Evolutionary conservation across 2,329 filamentous ascomycete genomes (phyloP).

Genomic region (Aspergillus ochraceus): DNA sequence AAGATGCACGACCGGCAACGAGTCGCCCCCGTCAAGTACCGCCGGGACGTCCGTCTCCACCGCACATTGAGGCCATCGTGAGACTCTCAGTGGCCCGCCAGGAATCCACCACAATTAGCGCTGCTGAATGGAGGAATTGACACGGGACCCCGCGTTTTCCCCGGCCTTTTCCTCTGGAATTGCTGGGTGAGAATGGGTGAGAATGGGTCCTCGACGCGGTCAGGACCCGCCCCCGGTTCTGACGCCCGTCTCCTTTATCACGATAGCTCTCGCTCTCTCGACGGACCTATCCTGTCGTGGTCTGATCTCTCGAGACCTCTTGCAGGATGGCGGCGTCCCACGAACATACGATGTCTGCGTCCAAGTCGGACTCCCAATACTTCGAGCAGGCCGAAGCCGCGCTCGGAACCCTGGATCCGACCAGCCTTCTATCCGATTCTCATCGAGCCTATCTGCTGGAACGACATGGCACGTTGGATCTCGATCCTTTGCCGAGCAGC

Average conservation of each 20-base stretch:
- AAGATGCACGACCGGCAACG: not conserved
- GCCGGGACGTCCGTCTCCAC: not conserved
- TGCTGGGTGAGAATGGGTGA: too few relatives aligned
- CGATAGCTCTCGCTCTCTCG: not conserved
- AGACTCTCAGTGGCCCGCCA: not conserved
- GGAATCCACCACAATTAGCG: not conserved
- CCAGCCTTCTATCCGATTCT: not conserved
- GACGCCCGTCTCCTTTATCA: not conserved
- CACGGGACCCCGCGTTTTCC: not conserved
- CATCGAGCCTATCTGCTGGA: slow-evolving; percentile 51
- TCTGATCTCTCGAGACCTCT: not conserved
- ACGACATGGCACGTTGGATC: slow-evolving; percentile 55
- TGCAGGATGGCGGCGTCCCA: not conserved
- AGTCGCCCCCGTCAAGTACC: not conserved
- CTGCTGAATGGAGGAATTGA: not conserved
- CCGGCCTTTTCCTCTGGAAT: too few relatives aligned
- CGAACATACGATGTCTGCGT: not conserved
- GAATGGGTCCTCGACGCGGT: not conserved
- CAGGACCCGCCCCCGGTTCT: not conserved
- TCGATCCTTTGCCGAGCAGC: slow-evolving; percentile 54
- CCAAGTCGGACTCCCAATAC: not conserved
- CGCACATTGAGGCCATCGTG: not conserved
- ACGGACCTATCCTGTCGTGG: not conserved
- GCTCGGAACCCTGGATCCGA: not conserved
- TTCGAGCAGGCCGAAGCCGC: not conserved